Evolutionary conservation across 208 protist genomes (phyloP), one percentile per base, ranked within the genome.

Genomic region (Vickermania spadyakhi): DNA sequence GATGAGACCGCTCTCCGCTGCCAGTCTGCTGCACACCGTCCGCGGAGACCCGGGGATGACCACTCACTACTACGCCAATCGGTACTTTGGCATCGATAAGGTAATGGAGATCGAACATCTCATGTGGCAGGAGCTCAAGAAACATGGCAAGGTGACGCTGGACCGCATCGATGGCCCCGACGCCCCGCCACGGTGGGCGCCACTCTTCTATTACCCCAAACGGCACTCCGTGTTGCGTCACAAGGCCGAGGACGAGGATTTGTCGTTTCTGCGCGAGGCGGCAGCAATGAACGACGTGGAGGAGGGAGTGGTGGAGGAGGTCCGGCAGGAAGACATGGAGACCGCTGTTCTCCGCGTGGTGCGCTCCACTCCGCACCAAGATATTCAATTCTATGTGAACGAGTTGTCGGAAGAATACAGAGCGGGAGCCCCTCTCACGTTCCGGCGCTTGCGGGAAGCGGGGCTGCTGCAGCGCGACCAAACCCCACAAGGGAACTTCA

Each of bases 31-130:
- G 23, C 68, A 80, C 60, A 90, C 87, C 14, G 60, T 94, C 1
- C 84, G 84, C 64, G 77, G 64, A 13, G 84, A 94, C 54, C 87
- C 87, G 7, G 84, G 84, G 21, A 91, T 88, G 82, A 91, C 87
- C 1, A 58, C 79, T 5, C 41, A 53, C 1, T 94, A 94, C 72
- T 94, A 94, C 68, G 84, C 84, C 28, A 94, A 91, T 52, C 81
- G 87, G 52, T 94, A 94, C 66, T 94, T 89, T 66, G 80, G 72
- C 57, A 27, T 70, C 63, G 77, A 84, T 3, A 75, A 74, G 13
- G 57, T 66, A 7, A 87, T 81, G 75, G 66, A 75, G 56, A 68
- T 94, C 26, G 82, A 82, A 51, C 82, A 86, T 56, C 36, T 88
- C 11, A 73, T 91, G 28, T 94, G 87, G 84, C 63, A 66, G 18